These are phyloP conservation scores for Xylariaceae sp. DNA, from an alignment of 2,329 filamentous ascomycete species.

Conservation along the genomic window DNA sequence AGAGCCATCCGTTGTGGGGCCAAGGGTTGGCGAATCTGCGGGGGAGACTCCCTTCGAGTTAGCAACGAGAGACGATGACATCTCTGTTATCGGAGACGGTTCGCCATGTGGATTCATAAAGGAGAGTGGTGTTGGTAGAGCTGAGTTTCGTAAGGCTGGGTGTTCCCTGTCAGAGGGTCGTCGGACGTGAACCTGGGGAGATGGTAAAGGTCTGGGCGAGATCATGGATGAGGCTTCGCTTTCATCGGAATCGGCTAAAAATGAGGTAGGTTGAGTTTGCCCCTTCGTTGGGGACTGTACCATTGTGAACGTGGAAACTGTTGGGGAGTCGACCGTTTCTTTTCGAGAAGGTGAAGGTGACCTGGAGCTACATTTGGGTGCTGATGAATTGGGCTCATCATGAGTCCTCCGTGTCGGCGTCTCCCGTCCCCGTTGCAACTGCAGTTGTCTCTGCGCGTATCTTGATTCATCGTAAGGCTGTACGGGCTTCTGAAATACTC, in stretches of 20 bases:
- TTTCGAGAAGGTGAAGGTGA: slow-evolving; percentile 54
- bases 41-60: slow-evolving; percentile 40
- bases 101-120: slow-evolving; percentile 40
- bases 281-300: slow-evolving; percentile 43
- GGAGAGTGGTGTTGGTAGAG: slow-evolving; percentile 51
- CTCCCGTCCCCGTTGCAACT: slow-evolving; percentile 77
- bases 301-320: slow-evolving; percentile 35
- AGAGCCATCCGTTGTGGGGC: slow-evolving; percentile 55
- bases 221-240: slow-evolving; percentile 40
- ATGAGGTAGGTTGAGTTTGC: slow-evolving; percentile 45
- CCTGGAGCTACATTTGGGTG: slow-evolving; percentile 49
- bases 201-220: slow-evolving; percentile 31
- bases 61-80: slow-evolving; percentile 26
- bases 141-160: slow-evolving; percentile 57
- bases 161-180: slow-evolving; percentile 60
- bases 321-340: slow-evolving; percentile 39
- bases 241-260: slow-evolving; percentile 53
- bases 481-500: slow-evolving; percentile 66
- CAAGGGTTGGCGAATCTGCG: slow-evolving; percentile 79
- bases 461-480: slow-evolving; percentile 84
- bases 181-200: slow-evolving; percentile 48
- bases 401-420: slow-evolving; percentile 58
- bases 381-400: slow-evolving; percentile 52
- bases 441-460: slow-evolving; percentile 80
- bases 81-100: slow-evolving; percentile 36